Evolutionary conservation across 169 alveolate genomes (phyloP), one percentile per base, ranked within the genome.

Genomic region (Plasmodium yoelii): DNA sequence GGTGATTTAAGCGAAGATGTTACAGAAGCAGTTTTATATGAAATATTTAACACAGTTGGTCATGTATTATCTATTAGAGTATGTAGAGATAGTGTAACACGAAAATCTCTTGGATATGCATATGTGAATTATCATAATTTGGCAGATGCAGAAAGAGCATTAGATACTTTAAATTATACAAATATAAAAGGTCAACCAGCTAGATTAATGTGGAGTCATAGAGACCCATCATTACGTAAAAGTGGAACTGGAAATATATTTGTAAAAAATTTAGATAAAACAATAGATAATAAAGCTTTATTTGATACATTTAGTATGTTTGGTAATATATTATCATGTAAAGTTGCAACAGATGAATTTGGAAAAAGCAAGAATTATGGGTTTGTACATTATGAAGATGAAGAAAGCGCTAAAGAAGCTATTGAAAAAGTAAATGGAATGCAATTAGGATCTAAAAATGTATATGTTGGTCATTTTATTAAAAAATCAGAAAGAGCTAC

Each of bases 341-440:
- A 98, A 88, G 99, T 96, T n/a, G 98, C 98, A 12, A 92, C 96
- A 4, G 98, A 97, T 75, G 88, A 88, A 15, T 89, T 92, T 39
- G 98, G 98, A 39, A 92, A 92, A 51, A 95, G 98, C 74, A 94
- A 94, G 71, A 99, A 99, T 18, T 98, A 97, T 74, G 99, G 99
- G 10, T 98, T 97, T 59, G 99, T 98, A n/a, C 99, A 97, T 92
- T 98, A 96, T 88, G 97, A 97, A 59, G 94, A 94, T 39, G 98
- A 94, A 53, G 99, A 97, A 49, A 93, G 97, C 65, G 99, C 99
- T 1, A 88, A 93, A 57, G 97, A 95, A 82, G 99, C 99, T 18
- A 95, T 98, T 34, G 97, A 95, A 70, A 90, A 96, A 92, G 96
- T 97, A 57, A 97, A 97, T 73, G 98, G 98, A 61, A 95, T 95